A percentile compares a stretch with the other conserved stretches of the same genome.
Conservation (phyloP, 2,329 filamentous ascomycete genomes). For the Achaetomium macrosporum region DNA sequence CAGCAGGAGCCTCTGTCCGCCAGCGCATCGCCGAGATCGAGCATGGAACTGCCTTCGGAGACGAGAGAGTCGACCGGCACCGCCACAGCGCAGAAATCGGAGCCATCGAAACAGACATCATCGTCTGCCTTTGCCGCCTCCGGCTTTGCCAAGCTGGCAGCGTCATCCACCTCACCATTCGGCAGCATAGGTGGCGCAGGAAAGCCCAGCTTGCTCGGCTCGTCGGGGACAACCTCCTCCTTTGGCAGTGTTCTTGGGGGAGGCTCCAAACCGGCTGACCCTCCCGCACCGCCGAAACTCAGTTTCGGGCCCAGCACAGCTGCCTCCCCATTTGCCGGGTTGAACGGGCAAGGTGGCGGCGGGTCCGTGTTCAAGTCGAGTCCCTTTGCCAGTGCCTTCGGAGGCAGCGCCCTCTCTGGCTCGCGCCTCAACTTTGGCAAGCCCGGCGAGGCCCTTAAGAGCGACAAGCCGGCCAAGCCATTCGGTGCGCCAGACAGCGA, state of each 20-base stretch:
- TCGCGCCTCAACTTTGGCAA: conserved; percentile 64
- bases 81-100: conserved; percentile 20
- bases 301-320: conserved; percentile 39
- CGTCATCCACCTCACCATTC: conserved; percentile 58
- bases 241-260: conserved; percentile 31
- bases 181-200: conserved; percentile 44
- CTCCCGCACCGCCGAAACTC: conserved; percentile 38
- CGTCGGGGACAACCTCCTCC: conserved; percentile 36
- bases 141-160: conserved; percentile 60
- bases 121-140: conserved; percentile 61
- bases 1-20: conserved; percentile 19
- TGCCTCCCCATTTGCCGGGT: conserved; percentile 43
- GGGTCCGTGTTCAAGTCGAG: conserved; percentile 27
- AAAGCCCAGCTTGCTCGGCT: conserved; percentile 46
- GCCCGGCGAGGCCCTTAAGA: conserved; percentile 47
- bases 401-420: conserved; percentile 35
- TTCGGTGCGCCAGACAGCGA: conserved; percentile 73
- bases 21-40: conserved; percentile 19
- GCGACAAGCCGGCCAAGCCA: conserved; percentile 59
- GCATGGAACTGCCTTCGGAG: conserved; percentile 20
- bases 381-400: conserved; percentile 50
- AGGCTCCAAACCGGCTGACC: conserved; percentile 27
- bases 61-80: conserved; percentile 20
- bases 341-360: conserved; percentile 28
- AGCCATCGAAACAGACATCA: conserved; percentile 40